Base-by-base conservation (phyloP, 169 alveolate species). In the Plasmodium ovale region DNA sequence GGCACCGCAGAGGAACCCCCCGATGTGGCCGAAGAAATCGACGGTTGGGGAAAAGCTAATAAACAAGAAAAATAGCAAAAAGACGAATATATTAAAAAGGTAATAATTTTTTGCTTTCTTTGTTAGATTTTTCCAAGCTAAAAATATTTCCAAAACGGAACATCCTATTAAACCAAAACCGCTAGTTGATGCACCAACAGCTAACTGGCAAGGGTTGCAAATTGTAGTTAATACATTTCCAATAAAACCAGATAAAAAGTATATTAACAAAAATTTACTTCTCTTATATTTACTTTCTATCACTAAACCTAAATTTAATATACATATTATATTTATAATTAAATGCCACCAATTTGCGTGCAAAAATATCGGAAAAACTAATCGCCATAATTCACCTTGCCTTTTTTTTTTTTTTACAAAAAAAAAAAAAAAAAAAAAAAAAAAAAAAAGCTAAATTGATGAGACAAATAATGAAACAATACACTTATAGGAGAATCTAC, bases 131-230 rank as follows among this genome's bases (percentile, higher is more conserved):
- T 64, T 44, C 93, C 93, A 87, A 64, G 93, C 88, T 31, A 87
- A 69, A 62, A 74, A 82, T 82, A 89, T 79, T 64, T 89, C 94
- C 12, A 88, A 33, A 4, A 89, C 58, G 56, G 92, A 89, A 70
- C 84, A 87, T 2, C 94, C 94, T 59, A 89, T 70, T 47, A 89
- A 67, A 1, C 94, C 94, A 60, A 89, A 89, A 4, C 91, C 94
- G 51, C 90, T 67, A 31, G 94, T 89, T 37, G 92, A 82, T 51
- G 94, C 94, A 0, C 94, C 94, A 12, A 89, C 94, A 23, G 94
- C 94, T 21, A 89, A 59, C 87, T 82, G 87, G 72, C 87, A 89
- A 10, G 94, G 94, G 16, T 89, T 88, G 19, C 89, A 87, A 29
- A 85, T 59, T n/a, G 87, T 85, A 6, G 94, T 84, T 27, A 89